Conservation (phyloP, 768 basidiomycete species). For the Coprinopsis marcescibilis region DNA sequence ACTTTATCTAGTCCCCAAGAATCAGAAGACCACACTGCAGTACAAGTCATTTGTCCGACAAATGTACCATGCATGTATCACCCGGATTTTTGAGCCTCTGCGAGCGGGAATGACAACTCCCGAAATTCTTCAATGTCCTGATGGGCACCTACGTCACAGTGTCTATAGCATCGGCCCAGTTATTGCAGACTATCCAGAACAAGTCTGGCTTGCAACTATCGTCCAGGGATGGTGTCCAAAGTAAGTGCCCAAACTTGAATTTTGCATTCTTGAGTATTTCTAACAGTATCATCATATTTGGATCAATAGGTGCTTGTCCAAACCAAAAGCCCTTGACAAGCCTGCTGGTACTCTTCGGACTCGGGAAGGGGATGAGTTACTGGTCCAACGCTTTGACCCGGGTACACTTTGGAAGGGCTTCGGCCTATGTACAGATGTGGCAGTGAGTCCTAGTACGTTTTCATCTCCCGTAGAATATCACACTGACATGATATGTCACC, state of each 20-base stretch:
- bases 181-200: conserved; percentile 37
- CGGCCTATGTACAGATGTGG: conserved; percentile 25
- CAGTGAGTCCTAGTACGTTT: conserved; percentile 22
- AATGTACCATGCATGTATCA: conserved; percentile 21
- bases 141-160: conserved; percentile 23
- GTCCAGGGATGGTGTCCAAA: conserved; percentile 31
- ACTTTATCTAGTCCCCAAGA: too few relatives aligned
- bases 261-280: neutral
- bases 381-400: conserved; percentile 17
- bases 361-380: conserved; percentile 17
- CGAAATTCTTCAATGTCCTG: conserved; percentile 15
- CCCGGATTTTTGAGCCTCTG: conserved; percentile 13
- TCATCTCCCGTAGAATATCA: neutral
- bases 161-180: conserved; percentile 30
- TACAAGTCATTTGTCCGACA: conserved; percentile 19
- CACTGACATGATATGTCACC: neutral
- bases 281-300: neutral
- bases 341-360: conserved; percentile 9
- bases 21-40: neutral
- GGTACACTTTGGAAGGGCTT: conserved; percentile 24
- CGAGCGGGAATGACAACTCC: conserved; percentile 15
- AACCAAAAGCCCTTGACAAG: conserved; percentile 4
- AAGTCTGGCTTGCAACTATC: conserved; percentile 25
- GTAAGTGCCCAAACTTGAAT: conserved; percentile 16
- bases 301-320: conserved; percentile 11